phyloP scores from a whole-genome alignment of 129 eudicot genomes.

The Sambucus nigra region DNA sequence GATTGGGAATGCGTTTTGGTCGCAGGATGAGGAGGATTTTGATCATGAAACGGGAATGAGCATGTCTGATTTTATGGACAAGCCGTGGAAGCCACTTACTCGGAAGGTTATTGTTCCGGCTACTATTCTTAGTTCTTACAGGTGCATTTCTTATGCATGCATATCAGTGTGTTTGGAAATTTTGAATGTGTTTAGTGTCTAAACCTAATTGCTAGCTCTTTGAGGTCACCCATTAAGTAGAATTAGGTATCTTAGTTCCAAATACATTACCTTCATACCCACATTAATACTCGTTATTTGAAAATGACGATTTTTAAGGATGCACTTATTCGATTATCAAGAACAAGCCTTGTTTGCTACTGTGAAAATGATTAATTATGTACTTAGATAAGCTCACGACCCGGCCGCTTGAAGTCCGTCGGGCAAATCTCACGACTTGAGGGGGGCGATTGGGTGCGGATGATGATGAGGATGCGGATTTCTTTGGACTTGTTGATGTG shows the following conservation, averaged over 20 bases:
- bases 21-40: slow-evolving; percentile 43
- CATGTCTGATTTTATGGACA: slow-evolving; percentile 68
- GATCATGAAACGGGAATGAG: slow-evolving; percentile 36
- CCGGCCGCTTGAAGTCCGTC: slow-evolving; percentile 48
- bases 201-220: too few relatives aligned
- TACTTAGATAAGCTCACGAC: slow-evolving; percentile 30
- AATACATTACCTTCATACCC: too few relatives aligned
- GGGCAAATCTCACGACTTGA: slow-evolving; percentile 30
- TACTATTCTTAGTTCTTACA: slow-evolving; percentile 79
- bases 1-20: slow-evolving; percentile 82
- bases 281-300: background rate
- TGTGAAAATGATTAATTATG: too few relatives aligned
- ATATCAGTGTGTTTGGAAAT: background rate
- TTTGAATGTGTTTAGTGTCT: too few relatives aligned
- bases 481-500: slow-evolving; percentile 21
- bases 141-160: slow-evolving; percentile 23
- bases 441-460: slow-evolving; percentile 7
- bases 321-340: too few relatives aligned
- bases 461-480: slow-evolving; percentile 16
- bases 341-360: too few relatives aligned
- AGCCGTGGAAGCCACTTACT: slow-evolving; percentile 96
- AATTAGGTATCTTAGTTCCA: background rate
- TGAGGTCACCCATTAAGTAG: too few relatives aligned
- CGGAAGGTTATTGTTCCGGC: slow-evolving; percentile 52
- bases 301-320: too few relatives aligned